These are phyloP conservation scores for Botrytis elliptica DNA, from an alignment of 2,329 filamentous ascomycete genomes.

Conservation along the genomic window DNA sequence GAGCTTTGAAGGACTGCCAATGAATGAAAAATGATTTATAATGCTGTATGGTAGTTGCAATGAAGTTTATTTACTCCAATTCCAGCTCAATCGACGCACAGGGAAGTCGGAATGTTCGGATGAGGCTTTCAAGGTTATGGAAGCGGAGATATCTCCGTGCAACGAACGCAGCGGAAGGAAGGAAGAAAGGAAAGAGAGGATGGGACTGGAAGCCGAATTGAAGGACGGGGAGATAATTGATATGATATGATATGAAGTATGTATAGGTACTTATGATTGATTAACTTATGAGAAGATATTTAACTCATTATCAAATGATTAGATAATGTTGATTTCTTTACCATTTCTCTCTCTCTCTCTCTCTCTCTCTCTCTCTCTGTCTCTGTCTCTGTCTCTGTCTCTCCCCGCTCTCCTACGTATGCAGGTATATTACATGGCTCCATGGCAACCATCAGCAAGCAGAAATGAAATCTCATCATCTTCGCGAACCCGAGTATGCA, in stretches of 20 bases:
- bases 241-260: neutral
- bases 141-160: neutral
- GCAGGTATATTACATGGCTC: no score
- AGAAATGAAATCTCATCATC: neutral
- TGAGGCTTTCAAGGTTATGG: neutral
- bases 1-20: neutral
- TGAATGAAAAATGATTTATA: neutral
- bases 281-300: neutral
- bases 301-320: neutral
- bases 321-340: neutral
- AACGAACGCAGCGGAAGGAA: neutral
- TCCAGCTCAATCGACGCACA: neutral
- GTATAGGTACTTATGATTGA: neutral
- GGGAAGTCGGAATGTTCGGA: neutral
- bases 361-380: neutral
- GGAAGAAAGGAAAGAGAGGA: neutral
- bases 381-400: neutral
- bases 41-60: neutral
- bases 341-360: no score
- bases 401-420: no score
- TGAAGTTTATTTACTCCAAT: neutral
- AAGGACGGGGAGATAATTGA: neutral
- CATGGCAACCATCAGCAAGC: no score
- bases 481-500: neutral
- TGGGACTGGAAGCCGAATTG: neutral